phyloP scores from a whole-genome alignment of 108 stramenopile species.

The Schizochytrium sp. region DNA sequence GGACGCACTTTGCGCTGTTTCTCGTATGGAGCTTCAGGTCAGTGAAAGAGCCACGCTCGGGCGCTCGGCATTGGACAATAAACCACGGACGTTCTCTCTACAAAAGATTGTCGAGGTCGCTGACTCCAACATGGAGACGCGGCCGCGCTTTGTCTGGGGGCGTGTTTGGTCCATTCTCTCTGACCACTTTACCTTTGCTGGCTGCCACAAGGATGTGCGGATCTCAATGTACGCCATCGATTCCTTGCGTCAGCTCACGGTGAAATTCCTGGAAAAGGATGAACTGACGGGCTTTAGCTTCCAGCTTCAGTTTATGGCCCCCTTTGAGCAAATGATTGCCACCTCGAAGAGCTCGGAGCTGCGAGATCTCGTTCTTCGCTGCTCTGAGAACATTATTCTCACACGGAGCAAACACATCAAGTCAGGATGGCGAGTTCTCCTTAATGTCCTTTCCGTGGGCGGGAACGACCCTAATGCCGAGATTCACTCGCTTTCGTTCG shows the following conservation, averaged over 20 bases:
- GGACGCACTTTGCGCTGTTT: slow-evolving; percentile 14
- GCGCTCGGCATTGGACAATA: not conserved
- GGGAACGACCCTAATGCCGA: slow-evolving; percentile 62
- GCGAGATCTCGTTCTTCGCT: slow-evolving; percentile 83
- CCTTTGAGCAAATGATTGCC: slow-evolving; percentile 78
- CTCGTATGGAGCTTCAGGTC: not conserved
- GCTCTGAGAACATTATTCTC: slow-evolving; percentile 75
- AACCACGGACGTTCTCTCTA: slow-evolving; percentile 85
- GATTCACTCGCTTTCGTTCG: slow-evolving; percentile 58
- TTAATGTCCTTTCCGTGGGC: slow-evolving; percentile 72
- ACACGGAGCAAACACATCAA: slow-evolving; percentile 64
- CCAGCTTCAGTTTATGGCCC: slow-evolving; percentile 83
- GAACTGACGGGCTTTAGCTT: slow-evolving; percentile 89
- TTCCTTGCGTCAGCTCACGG: slow-evolving; percentile 85
- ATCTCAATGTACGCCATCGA: slow-evolving; percentile 96
- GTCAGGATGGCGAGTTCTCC: slow-evolving; percentile 87
- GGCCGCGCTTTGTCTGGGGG: slow-evolving; percentile 83
- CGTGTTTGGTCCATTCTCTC: slow-evolving; percentile 84
- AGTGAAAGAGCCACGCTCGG: not conserved
- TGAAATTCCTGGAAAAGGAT: slow-evolving; percentile 84
- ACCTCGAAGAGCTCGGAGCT: slow-evolving; percentile 31
- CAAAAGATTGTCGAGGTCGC: slow-evolving; percentile 96
- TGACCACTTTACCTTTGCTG: slow-evolving; percentile 75
- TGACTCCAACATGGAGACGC: slow-evolving; percentile 89
- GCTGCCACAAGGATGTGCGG: slow-evolving; percentile 77